Conservation (phyloP, 106 monocot genomes). For the Chionographis japonica region DNA sequence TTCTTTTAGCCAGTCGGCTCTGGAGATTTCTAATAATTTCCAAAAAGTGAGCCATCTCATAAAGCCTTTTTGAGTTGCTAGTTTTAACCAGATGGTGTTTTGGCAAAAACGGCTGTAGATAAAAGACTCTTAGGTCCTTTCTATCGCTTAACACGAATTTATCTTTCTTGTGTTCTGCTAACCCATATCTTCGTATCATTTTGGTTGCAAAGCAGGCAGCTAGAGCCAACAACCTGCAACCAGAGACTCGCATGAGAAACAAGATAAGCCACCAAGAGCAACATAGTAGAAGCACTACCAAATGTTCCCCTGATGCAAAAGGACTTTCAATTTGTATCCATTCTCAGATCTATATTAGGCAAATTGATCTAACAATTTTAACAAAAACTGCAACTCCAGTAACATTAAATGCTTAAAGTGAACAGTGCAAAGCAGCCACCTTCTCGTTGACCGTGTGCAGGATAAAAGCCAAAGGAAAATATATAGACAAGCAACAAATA, state of each 20-base stretch:
- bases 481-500: too few species aligned
- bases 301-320: not conserved
- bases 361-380: too few species aligned
- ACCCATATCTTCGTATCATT: constrained; percentile 76
- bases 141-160: not conserved
- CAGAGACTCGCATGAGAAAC: constrained; percentile 3
- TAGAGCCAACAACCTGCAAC: constrained; percentile 62
- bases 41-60: constrained; percentile 80
- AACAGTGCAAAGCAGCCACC: too few species aligned
- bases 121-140: constrained; percentile 7
- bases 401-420: too few species aligned
- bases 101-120: constrained; percentile 6
- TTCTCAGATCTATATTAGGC: too few species aligned
- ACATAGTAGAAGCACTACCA: not conserved
- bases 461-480: too few species aligned
- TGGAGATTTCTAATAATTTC: constrained; percentile 91
- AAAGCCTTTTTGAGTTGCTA: constrained; percentile 47
- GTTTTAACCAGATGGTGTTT: constrained; percentile 5
- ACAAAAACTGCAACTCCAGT: too few species aligned
- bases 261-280: not conserved
- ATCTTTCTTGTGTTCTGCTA: constrained; percentile 37
- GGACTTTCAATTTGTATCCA: not conserved
- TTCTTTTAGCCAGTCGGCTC: constrained; percentile 34
- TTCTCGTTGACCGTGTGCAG: too few species aligned
- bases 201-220: constrained; percentile 97